Base-by-base conservation (phyloP, 2,329 filamentous ascomycete species). In the Fusarium brevicatenulatum region DNA sequence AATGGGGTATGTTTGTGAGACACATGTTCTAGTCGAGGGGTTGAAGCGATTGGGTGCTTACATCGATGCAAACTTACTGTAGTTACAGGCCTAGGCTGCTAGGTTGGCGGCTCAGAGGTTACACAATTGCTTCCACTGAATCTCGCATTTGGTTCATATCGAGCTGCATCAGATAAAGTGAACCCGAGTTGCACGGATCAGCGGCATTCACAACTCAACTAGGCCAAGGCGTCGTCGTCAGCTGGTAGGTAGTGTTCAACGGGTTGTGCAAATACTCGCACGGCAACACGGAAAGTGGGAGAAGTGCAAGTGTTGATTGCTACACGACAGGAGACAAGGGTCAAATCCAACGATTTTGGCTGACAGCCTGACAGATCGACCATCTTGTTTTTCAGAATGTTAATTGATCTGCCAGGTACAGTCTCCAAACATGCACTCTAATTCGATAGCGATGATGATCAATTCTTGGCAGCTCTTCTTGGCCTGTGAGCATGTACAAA, bases 1-100 rank as follows among this genome's bases (percentile, higher is more conserved):
- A 66, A 87, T 97, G 70, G 93, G 94, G 1, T 96, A 92, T 81
- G 93, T 91, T 2, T 91, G 90, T 76, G 87, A 91, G 74, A 95
- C 92, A 2, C 86, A 90, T 19, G 86, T 93, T n/a, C 77, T 97
- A 58, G 85, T 88, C 76, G 86, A 91, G 71, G 94, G 89, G 1
- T 78, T 97, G 77, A 85, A 89, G 72, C 81, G 77, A 74, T 77
- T 89, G 43, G 80, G 80, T 10, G 63, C 46, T 5, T 88, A 87
- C 76, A 65, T 88, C 18, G 61, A 70, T 32, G 58, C 39, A n/a
- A 55, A 67, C 49, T 47, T 73, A 40, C 21, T 43, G 15, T 74
- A 50, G 46, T 32, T 32, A 25, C 23, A 11, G 18, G 25, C 42
- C 23, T 25, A 68, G 36, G 39, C n/a, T n/a, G 39, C 23, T 25